These are phyloP conservation scores for Hypoxylon trugodes DNA, from an alignment of 495 filamentous ascomycete species.

Conservation along the genomic window DNA sequence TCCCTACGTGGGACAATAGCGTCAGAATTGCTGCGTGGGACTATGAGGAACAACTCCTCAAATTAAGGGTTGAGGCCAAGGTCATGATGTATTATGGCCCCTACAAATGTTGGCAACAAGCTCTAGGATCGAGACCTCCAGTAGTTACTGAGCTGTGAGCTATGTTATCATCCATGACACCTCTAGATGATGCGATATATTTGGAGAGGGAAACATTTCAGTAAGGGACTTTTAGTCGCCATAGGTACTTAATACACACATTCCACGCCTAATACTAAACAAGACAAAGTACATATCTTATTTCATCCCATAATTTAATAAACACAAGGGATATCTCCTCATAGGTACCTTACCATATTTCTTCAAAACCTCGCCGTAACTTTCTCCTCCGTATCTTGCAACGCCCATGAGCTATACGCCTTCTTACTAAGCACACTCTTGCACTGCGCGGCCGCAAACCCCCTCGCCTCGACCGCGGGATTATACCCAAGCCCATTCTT, in stretches of 20 bases:
- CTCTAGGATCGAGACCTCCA: no score
- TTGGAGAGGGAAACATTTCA: no score
- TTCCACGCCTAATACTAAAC: no score
- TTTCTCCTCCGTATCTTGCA: slow-evolving; percentile 76
- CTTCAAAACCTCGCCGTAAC: slow-evolving; percentile 62
- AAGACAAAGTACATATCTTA: no score
- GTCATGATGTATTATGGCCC: neutral
- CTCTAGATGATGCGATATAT: no score
- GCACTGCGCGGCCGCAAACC: slow-evolving; percentile 80
- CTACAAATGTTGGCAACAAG: no score
- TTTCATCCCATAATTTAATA: no score
- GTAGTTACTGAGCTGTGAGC: no score
- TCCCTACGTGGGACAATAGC: neutral
- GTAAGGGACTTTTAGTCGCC: no score
- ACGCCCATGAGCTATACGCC: slow-evolving; percentile 72
- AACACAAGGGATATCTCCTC: no score
- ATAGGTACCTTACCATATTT: neutral
- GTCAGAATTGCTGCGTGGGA: neutral
- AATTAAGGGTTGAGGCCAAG: neutral
- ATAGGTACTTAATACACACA: no score
- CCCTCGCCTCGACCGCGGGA: slow-evolving; percentile 87
- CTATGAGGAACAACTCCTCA: neutral
- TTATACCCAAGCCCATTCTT: slow-evolving; percentile 83
- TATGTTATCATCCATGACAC: no score
- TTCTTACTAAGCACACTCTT: slow-evolving; percentile 75